These are phyloP conservation scores for Diaporthe sp. DNA, from an alignment of 2,329 filamentous ascomycete genomes.

Conservation along the genomic window DNA sequence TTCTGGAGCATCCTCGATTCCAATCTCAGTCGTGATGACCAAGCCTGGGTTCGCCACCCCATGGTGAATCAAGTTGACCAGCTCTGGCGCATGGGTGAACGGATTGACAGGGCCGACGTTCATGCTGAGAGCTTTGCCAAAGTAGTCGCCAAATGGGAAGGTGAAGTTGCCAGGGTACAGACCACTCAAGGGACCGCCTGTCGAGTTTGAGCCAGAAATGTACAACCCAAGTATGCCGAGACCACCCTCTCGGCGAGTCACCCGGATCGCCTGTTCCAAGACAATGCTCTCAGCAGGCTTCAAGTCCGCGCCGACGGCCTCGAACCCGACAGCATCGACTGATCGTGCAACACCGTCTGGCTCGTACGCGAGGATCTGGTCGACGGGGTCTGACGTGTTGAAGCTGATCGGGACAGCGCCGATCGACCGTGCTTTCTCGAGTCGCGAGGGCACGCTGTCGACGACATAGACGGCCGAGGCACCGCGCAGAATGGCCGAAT, in stretches of 20 bases:
- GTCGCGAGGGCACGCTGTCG: conserved; percentile 39
- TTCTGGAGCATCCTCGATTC: conserved; percentile 67
- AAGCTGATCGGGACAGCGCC: conserved; percentile 40
- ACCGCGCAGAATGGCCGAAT: conserved; percentile 41
- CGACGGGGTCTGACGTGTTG: conserved; percentile 30
- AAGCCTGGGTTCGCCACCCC: background rate
- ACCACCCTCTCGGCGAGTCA: background rate
- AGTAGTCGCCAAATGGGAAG: background rate
- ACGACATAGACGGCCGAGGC: conserved; percentile 39
- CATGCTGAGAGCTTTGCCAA: background rate
- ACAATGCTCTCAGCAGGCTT: background rate
- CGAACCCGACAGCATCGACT: conserved; percentile 38
- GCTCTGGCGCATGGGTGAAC: background rate
- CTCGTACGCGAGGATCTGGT: conserved; percentile 38
- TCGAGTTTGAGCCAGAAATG: background rate
- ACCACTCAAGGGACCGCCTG: background rate
- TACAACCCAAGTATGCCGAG: background rate
- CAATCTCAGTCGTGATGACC: conserved; percentile 47
- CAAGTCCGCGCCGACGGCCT: conserved; percentile 35
- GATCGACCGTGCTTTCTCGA: conserved; percentile 37
- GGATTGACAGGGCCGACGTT: background rate
- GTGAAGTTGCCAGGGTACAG: background rate
- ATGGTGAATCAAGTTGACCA: background rate
- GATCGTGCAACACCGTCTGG: conserved; percentile 38
- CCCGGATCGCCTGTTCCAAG: background rate